Evolutionary conservation across 768 basidiomycete genomes (phyloP), one percentile per base, ranked within the genome.

Genomic region (Chalciporus sphaerocephalus): DNA sequence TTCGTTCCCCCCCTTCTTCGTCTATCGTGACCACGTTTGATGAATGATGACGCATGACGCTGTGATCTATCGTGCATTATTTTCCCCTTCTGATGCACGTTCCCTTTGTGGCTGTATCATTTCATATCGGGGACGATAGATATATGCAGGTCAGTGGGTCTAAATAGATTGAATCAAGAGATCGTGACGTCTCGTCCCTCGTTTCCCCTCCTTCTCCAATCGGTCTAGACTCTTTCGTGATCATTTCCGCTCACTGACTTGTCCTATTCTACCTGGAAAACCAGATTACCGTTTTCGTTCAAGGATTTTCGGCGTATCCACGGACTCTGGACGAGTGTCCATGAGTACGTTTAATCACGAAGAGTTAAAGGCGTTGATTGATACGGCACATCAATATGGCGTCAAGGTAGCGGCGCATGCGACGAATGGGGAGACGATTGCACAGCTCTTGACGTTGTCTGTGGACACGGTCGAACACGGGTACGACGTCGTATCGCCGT

Each of bases 401-500:
- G 75, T 78, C 52, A 79, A 80, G 55, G 75, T 83, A 40, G 78
- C 79, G 2, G 78, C 75, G 0, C 83, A 85, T 57, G 71, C 78
- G 12, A 67, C 67, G 0, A 47, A 64, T 10, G 53, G 57, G 24
- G 45, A 53, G 8, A 66, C 64, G 24, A 67, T 77, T 5, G 58
- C 69, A 15, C 55, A 57, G 5, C 58, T 75, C 8, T 27, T 50
- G 46, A 17, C 16, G 16, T 17, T 57, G 22, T 55, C 57, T 25
- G 66, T 79, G 40, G 75, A 84, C 55, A 75, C 72, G 20, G 68
- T 86, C 47, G 82, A 85, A 55, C 84, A 84, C 56, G 81, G 76
- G 2, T 61, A 53, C 36, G 52, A 62, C 42, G 57, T 67, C 33
- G 42, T 44, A 42, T 32, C 28, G 3, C 8, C 4, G 15, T 20